Conservation (phyloP, 371 early-diverging fungal species). For the Rhizomucor miehei region DNA sequence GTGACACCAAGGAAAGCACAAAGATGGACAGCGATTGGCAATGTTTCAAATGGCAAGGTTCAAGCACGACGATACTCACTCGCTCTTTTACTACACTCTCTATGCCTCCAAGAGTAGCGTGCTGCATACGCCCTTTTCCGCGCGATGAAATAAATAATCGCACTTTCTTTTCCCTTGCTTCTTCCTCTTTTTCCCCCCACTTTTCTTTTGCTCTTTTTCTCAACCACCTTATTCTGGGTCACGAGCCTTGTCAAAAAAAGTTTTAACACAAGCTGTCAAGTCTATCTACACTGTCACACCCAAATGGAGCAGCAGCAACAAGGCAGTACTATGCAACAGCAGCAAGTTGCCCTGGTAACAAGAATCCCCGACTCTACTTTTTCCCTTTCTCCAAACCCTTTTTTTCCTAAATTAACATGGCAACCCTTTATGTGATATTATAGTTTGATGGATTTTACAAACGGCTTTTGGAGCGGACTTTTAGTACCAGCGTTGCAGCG, state of each 20-base stretch:
- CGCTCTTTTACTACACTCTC: conserved; percentile 6
- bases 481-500: conserved; percentile 44
- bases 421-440: no score
- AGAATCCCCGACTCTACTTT: no score
- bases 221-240: conserved; percentile 4
- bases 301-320: background rate
- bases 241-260: background rate
- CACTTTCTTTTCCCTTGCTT: conserved; percentile 12
- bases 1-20: conserved; percentile 13
- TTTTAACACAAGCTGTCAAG: conserved; percentile 14
- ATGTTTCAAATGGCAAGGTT: conserved; percentile 23
- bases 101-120: conserved; percentile 7
- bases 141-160: conserved; percentile 6
- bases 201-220: conserved; percentile 10
- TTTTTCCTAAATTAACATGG: no score
- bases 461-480: conserved; percentile 34
- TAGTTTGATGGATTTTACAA: conserved; percentile 50
- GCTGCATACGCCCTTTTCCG: conserved; percentile 7
- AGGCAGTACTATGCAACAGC: background rate
- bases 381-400: no score
- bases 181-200: conserved; percentile 8
- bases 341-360: no score
- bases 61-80: conserved; percentile 9
- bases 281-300: background rate
- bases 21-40: conserved; percentile 19